Evolutionary conservation across 2,329 filamentous ascomycete species (phyloP).

Genomic region (Trichothecium roseum): DNA sequence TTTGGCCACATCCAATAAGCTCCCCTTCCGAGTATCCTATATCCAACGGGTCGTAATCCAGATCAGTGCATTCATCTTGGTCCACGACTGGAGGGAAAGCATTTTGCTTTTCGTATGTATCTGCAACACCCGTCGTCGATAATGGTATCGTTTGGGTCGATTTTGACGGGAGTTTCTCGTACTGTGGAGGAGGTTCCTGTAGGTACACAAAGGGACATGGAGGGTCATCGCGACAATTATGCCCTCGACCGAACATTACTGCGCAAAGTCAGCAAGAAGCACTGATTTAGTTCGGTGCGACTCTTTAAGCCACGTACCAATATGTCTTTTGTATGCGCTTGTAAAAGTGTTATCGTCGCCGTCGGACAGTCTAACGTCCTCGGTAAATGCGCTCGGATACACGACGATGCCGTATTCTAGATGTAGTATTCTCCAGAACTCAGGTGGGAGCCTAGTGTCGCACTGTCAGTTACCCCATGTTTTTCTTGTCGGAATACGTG

Average conservation of each 20-base stretch:
- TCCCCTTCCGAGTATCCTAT: too few species aligned
- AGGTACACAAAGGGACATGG: slow-evolving; percentile 27
- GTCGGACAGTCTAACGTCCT: slow-evolving; percentile 12
- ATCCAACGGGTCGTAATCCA: too few species aligned
- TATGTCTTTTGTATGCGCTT: slow-evolving; percentile 24
- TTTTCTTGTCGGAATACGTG: too few species aligned
- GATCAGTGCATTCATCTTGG: too few species aligned
- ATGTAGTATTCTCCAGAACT: slow-evolving; percentile 27
- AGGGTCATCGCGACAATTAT: slow-evolving; percentile 15
- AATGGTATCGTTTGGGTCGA: not conserved
- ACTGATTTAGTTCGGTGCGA: too few species aligned
- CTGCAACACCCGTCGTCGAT: too few species aligned
- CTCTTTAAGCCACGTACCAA: too few species aligned
- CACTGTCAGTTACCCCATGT: too few species aligned
- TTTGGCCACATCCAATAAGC: too few species aligned
- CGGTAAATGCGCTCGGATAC: slow-evolving; percentile 27
- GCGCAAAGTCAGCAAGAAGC: not conserved
- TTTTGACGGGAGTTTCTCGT: slow-evolving; percentile 12
- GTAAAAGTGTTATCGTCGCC: slow-evolving; percentile 23
- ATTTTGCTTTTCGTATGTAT: too few species aligned
- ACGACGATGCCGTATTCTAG: slow-evolving; percentile 28
- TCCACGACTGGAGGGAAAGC: too few species aligned
- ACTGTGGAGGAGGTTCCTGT: slow-evolving; percentile 24
- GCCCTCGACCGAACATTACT: slow-evolving; percentile 24
- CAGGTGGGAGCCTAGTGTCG: slow-evolving; percentile 22